phyloP scores from a whole-genome alignment of 805 yeast genomes.

The Nakazawaea wickerhamii region DNA sequence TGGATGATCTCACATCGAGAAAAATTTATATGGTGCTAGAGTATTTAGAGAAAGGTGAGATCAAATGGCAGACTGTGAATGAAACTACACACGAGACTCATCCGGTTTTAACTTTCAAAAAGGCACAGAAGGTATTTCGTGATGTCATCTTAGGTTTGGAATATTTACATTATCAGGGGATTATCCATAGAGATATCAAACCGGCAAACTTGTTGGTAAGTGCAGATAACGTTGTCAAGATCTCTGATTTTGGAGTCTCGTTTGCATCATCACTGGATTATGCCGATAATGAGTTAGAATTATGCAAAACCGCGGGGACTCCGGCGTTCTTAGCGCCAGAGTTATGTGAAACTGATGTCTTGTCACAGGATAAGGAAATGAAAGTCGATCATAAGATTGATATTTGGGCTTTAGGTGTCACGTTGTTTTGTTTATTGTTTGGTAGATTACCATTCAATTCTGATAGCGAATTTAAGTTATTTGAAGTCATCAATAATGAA shows the following conservation, averaged over 20 bases:
- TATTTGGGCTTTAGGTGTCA: constrained; percentile 97
- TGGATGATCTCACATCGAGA: constrained; percentile 77
- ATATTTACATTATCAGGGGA: constrained; percentile 84
- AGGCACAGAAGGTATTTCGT: constrained; percentile 67
- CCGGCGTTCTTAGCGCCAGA: constrained; percentile 98
- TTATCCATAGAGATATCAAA: constrained; percentile 91
- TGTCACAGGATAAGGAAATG: constrained; percentile 31
- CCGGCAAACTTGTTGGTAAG: constrained; percentile 85
- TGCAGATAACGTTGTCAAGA: constrained; percentile 70
- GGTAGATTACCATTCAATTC: constrained; percentile 90
- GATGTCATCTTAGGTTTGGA: constrained; percentile 87
- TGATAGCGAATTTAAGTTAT: constrained; percentile 78
- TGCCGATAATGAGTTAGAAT: constrained; percentile 59
- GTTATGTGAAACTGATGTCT: constrained; percentile 59
- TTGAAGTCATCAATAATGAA: constrained; percentile 70
- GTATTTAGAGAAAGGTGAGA: constrained; percentile 86
- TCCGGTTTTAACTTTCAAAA: constrained; percentile 63
- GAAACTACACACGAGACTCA: constrained; percentile 23
- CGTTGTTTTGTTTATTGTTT: constrained; percentile 79
- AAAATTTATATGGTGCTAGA: constrained; percentile 89
- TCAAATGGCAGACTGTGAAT: constrained; percentile 61
- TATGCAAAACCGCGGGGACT: constrained; percentile 95
- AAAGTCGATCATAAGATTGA: constrained; percentile 76
- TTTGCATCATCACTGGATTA: constrained; percentile 48
- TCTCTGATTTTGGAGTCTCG: constrained; percentile 95